Base-by-base conservation (phyloP, 2,329 filamentous ascomycete genomes). In the Monilinia aucupariae region DNA sequence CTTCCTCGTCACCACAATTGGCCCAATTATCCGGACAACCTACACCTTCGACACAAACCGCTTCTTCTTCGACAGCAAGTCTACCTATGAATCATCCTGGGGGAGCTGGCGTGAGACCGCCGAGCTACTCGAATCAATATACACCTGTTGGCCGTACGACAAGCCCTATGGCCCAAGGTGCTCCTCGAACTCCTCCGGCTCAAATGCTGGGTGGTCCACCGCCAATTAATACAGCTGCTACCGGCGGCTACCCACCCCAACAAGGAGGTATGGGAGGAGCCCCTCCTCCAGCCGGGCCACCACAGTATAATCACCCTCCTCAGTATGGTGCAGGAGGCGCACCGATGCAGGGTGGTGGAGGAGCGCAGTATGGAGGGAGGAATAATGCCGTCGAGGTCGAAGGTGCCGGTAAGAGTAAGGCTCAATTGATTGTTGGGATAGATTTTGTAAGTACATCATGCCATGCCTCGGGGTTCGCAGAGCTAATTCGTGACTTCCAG, bases 401-500 rank as follows among this genome's bases (percentile, higher is more conserved):
- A 71, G 92, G 90, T 64, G 90, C 87, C 71, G 91, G 88, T 72
- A 86, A 91, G 75, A 96, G 88, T 80, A 97, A 97, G 81, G 90
- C 94, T 60, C 94, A 97, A 80, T 82, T 99, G 72, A 99, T 99
- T 76, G 94, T 99, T 62, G 94, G 94, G 69, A 97, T 99, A 75
- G 94, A 99, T 78, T 99, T 99, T 82, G 94, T 96, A 80, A 79
- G 87, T 77, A 62, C 55, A 62, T 60, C 53, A 71, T 73, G 64
- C 72, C 67, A 9, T 34, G 8, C 22, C n/a, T 30, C 47, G 72
- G 49, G 48, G 34, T 59, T 27, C 25, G 30, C 55, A 39, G 49
- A n/a, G 27, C 58, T 63, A 56, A 64, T 48, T 61, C 64, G 63
- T 67, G 37, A 37, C 43, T 27, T 56, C 20, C 72, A 96, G 91